A percentile compares a stretch with the other conserved stretches of the same genome.
These are phyloP conservation scores for Persicaria tinctoria DNA, from an alignment of 148 eudicot genomes.

Conservation along the genomic window DNA sequence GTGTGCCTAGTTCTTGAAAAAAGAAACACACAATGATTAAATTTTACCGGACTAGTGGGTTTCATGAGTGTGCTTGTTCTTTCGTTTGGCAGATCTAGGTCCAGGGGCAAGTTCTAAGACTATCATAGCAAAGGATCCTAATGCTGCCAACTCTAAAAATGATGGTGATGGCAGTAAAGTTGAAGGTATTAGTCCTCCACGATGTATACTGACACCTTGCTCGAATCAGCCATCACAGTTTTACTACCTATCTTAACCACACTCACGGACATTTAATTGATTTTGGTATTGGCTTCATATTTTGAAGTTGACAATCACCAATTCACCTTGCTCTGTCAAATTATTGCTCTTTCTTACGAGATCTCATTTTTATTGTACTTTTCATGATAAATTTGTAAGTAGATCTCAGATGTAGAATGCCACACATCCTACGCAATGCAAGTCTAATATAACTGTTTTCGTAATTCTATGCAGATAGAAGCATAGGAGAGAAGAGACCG, in stretches of 20 bases:
- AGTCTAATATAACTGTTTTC: neutral
- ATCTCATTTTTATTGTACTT: neutral
- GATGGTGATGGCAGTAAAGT: constrained; percentile 46
- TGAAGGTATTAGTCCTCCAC: constrained; percentile 47
- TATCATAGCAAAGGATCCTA: constrained; percentile 36
- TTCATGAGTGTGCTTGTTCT: constrained; percentile 7
- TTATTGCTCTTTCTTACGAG: neutral
- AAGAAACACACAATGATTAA: neutral
- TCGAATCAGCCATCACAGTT: neutral
- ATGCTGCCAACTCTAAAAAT: constrained; percentile 28
- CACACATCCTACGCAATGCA: neutral
- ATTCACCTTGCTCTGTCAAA: neutral
- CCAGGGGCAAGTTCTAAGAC: constrained; percentile 32
- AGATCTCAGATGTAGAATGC: neutral
- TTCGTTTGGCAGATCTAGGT: constrained; percentile 27
- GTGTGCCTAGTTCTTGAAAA: constrained; percentile 2
- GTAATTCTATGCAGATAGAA: constrained; percentile 41
- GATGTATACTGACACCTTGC: constrained; percentile 3
- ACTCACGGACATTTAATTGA: neutral
- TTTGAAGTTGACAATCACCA: neutral
- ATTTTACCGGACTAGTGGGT: neutral
- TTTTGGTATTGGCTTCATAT: neutral
- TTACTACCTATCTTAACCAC: neutral
- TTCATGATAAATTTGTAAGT: neutral
- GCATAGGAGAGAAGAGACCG: constrained; percentile 84